Evolutionary conservation across 1,139 yeast genomes (phyloP).

Genomic region (Saccharomyces hybrid): DNA sequence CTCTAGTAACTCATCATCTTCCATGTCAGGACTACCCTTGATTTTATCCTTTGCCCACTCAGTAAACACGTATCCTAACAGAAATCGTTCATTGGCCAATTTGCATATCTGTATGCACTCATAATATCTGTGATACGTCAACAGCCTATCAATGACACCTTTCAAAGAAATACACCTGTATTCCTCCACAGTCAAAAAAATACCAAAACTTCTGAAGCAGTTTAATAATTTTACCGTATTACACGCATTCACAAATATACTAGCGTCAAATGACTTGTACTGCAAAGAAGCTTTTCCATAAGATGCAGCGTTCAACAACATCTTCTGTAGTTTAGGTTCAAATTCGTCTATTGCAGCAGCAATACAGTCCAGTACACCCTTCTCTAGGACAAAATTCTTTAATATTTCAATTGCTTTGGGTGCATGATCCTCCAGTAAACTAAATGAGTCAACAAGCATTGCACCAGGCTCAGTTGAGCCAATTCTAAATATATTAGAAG

Average conservation of each 20-base stretch:
- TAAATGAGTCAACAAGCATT: slow-evolving; percentile 73
- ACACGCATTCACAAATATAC: slow-evolving; percentile 48
- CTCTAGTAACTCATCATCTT: slow-evolving; percentile 53
- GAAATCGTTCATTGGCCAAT: background rate
- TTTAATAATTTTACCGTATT: slow-evolving; percentile 57
- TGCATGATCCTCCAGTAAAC: slow-evolving; percentile 54
- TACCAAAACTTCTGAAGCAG: slow-evolving; percentile 44
- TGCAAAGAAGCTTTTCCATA: slow-evolving; percentile 68
- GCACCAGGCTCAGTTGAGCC: slow-evolving; percentile 85
- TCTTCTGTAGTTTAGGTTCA: slow-evolving; percentile 72
- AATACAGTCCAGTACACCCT: slow-evolving; percentile 67
- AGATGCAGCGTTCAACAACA: slow-evolving; percentile 68
- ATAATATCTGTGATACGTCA: slow-evolving; percentile 54
- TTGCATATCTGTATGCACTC: slow-evolving; percentile 58
- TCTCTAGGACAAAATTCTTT: slow-evolving; percentile 47
- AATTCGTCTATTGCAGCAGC: slow-evolving; percentile 73
- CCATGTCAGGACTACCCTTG: slow-evolving; percentile 42
- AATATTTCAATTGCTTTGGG: slow-evolving; percentile 82
- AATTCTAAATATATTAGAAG: slow-evolving; percentile 60
- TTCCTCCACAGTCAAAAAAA: slow-evolving; percentile 58
- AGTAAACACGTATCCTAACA: slow-evolving; percentile 40
- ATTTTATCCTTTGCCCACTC: slow-evolving; percentile 82
- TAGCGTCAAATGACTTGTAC: slow-evolving; percentile 20
- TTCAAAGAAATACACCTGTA: slow-evolving; percentile 44
- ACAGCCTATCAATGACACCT: slow-evolving; percentile 48